Base-by-base conservation (phyloP, 2,329 filamentous ascomycete species). In the Lojkania enalia region DNA sequence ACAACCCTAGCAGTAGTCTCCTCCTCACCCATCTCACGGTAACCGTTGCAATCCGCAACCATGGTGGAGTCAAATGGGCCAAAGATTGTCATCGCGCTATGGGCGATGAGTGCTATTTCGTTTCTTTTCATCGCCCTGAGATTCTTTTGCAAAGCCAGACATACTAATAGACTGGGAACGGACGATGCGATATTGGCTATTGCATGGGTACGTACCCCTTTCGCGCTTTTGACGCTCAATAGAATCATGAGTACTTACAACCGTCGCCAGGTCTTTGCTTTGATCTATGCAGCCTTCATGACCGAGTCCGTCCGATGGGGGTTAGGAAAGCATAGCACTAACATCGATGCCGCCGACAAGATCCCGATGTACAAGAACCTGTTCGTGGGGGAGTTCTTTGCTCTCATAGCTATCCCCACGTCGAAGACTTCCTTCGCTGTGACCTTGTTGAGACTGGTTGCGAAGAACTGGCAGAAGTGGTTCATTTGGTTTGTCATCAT, bases 61-160 rank as follows among this genome's bases (percentile, higher is more conserved):
- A 48, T 52, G 49, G 43, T 35, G 7, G 42, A 50, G 6, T 27
- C 13, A 25, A 52, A 52, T 32, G 44, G 43, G 12, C 33, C 39
- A 6, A 33, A 30, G 19, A 32, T 41, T 61, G 80, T 79, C 18
- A 25, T 21, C 63, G n/a, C 46, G 20, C 35, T 52, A 19, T 54
- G 51, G 51, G 27, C 21, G 2, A 27, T 52, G 38, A 48, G 40
- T 3, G 25, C 15, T 4, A 18, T 52, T 4, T 36, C 46, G 5
- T 31, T 54, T 13, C 11, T 39, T n/a, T 49, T 54, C 23, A 49
- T 54, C 32, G 14, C n/a, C 3, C 25, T 54, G 35, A 35, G 49
- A 5, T 44, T 52, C 18, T 46, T 35, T 36, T 52, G 51, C 36
- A 54, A 54, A 23, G 15, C 13, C 5, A 3, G 19, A 19, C 43